Evolutionary conservation across 805 yeast genomes (phyloP), one percentile per base, ranked within the genome.

Genomic region (Starmerella sp.): DNA sequence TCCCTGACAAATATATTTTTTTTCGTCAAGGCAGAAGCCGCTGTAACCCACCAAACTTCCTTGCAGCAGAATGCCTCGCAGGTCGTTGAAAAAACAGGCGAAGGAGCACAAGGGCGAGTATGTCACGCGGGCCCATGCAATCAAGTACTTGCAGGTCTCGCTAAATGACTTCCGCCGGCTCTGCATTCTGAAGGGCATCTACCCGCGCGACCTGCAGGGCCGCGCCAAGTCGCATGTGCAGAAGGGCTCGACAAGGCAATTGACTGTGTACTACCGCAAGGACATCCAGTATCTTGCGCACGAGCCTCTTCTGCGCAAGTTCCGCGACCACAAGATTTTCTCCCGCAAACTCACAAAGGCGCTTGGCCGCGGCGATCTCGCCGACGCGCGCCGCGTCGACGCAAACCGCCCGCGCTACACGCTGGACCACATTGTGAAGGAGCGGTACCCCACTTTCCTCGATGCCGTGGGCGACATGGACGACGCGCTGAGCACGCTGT

Each of bases 111-210:
- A 58, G 47, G 63, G 64, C 37, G 66, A 63, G 71, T 93, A 84
- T 72, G 78, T 93, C 67, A 90, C 97, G 47, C 80, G 98, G 72
- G 84, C 96, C 0, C 96, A 88, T 70, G 98, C 98, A 5, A 84
- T 93, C 50, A 83, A 84, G 71, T 88, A 84, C 68, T 75, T 93
- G 59, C 98, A 93, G 72, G 84, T 93, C 32, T 85, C 97, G 2
- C 76, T 93, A 50, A 97, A 97, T 11, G 98, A 93, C 73, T 93
- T 93, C 79, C 69, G 76, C 73, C 82, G 98, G 66, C 77, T 93
- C 67, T 93, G 98, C 77, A 93, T 93, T 69, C 88, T 93, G 78
- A 93, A 93, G 71, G 98, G 98, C 52, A 90, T 93, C 60, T 93
- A 88, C 68, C 98, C 98, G 53, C 81, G 98, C 69, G 67, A 63